Evolutionary conservation across 139 green algal species (phyloP).

Genomic region (Picochlorum sp.): DNA sequence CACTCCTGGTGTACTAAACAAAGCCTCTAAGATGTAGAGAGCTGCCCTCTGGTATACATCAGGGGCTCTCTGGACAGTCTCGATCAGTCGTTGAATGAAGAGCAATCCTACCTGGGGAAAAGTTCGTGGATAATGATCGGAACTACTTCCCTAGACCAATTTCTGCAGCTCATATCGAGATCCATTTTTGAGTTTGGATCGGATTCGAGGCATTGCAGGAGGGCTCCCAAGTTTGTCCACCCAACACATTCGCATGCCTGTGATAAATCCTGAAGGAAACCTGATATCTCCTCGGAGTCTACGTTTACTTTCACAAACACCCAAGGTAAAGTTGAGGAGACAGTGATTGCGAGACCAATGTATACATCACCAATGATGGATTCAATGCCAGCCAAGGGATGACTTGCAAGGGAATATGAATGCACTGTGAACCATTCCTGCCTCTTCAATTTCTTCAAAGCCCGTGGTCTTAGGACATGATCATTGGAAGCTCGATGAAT

Average conservation of each 20-base stretch:
- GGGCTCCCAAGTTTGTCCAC: conserved; percentile 27
- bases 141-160: conserved; percentile 17
- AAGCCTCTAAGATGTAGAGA: conserved; percentile 9
- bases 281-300: neutral
- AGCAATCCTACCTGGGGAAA: conserved; percentile 32
- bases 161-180: neutral
- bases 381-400: neutral
- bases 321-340: conserved; percentile 63
- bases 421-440: neutral
- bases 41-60: conserved; percentile 20
- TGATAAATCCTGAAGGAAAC: conserved; percentile 17
- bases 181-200: conserved; percentile 2
- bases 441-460: neutral
- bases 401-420: too few relatives aligned
- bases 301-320: conserved; percentile 47
- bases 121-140: conserved; percentile 20
- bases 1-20: conserved; percentile 22
- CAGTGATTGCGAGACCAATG: conserved; percentile 56
- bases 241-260: conserved; percentile 28
- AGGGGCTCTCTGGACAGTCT: conserved; percentile 22
- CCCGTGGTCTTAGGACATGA: neutral
- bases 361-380: neutral
- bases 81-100: conserved; percentile 35
- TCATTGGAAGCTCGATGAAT: neutral
- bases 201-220: conserved; percentile 18